These are phyloP conservation scores for Avicennia marina DNA, from an alignment of 257 asterid genomes.

Conservation along the genomic window DNA sequence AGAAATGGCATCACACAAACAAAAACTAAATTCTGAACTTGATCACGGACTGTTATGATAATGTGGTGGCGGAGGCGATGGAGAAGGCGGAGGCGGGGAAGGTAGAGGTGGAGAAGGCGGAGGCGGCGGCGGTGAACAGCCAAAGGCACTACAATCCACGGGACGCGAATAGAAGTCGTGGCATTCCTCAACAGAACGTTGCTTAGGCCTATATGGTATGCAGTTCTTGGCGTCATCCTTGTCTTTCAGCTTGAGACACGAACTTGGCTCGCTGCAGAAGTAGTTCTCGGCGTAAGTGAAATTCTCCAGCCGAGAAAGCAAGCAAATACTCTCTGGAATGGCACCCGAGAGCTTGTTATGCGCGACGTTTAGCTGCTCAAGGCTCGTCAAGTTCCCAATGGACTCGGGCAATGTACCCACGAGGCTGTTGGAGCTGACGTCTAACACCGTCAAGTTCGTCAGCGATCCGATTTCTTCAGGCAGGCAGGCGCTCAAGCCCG, in stretches of 20 bases:
- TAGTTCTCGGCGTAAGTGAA: conserved; percentile 63
- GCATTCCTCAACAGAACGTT: conserved; percentile 61
- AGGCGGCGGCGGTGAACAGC: conserved; percentile 39
- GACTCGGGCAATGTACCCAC: conserved; percentile 62
- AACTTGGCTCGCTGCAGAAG: conserved; percentile 44
- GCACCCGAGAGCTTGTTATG: conserved; percentile 58
- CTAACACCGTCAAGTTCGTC: conserved; percentile 60
- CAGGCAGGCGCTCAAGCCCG: conserved; percentile 47
- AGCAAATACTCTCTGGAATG: conserved; percentile 57
- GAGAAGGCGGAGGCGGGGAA: conserved; percentile 16
- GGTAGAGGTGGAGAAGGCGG: conserved; percentile 22
- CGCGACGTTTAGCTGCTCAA: conserved; percentile 77
- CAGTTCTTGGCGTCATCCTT: conserved; percentile 54
- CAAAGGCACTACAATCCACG: conserved; percentile 60
- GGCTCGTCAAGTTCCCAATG: conserved; percentile 58
- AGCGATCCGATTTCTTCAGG: conserved; percentile 63
- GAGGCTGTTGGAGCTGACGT: conserved; percentile 54
- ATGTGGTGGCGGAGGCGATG: background rate
- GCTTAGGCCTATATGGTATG: conserved; percentile 58
- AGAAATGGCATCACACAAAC: no score
- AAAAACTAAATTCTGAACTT: no score
- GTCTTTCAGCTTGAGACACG: conserved; percentile 46
- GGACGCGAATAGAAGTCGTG: conserved; percentile 51
- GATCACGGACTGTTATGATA: no score
- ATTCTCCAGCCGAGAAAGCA: conserved; percentile 58